Base-by-base conservation (phyloP, 2,329 filamentous ascomycete genomes). In the Fusarium sp. region DNA sequence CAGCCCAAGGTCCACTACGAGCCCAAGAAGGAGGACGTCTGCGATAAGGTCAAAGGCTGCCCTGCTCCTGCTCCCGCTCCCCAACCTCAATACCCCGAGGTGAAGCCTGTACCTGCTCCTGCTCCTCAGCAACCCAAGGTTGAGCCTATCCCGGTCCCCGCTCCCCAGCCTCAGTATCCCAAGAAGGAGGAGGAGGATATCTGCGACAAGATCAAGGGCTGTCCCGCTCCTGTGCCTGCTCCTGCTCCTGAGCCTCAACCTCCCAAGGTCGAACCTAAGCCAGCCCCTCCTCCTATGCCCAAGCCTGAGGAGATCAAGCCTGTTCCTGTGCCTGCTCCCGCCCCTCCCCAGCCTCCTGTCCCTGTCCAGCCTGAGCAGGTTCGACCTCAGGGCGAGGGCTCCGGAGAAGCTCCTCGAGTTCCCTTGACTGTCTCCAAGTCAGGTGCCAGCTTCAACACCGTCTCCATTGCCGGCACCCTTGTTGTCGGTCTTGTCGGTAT, bases 361-460 rank as follows among this genome's bases (percentile, higher is more conserved):
- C 63, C 62, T 23, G 44, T 31, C n/a, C 41, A 52, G n/a, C 52
- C 56, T 18, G 41, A 56, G 25, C 53, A 58, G 23, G 39, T 46
- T 25, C 50, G 43, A 39, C 61, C 58, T 6, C 28, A 55, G 26
- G 34, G 30, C 12, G 41, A 51, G 39, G 21, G 18, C 8, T 25
- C 19, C 12, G 48, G 28, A 12, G 54, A 56, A 13, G 48, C 53
- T 44, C 62, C 62, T 10, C 34, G 39, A 21, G 42, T 52, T 21
- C 74, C 74, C 10, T 10, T 60, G 26, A 64, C 56, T 18, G 73
- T 75, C 18, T 58, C 70, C 34, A 63, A 67, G 21, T 67, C 72
- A n/a, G 69, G 48, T 11, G 70, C 59, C 10, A 68, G 41, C 37
- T 70, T 54, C 57, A 61, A 51, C n/a, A 50, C 50, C 39, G 56